Base-by-base conservation (phyloP, 2,329 filamentous ascomycete genomes). In the Ascomycota sp. region DNA sequence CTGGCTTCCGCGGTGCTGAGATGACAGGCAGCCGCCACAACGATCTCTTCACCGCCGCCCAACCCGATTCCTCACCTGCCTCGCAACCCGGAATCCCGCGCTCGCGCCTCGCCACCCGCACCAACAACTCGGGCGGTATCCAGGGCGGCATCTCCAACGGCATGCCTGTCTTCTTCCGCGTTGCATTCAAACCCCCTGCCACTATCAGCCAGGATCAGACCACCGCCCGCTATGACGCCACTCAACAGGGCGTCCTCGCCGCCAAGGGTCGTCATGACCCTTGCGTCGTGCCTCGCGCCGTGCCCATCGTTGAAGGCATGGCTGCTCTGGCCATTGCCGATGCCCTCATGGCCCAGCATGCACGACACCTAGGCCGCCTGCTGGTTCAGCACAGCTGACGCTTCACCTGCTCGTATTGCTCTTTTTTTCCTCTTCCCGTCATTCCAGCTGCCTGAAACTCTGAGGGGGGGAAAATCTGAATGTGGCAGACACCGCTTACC, bases 131-230 rank as follows among this genome's bases (percentile, higher is more conserved):
- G 2, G 86, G 86, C 9, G 89, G 86, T 38, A 81, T 95, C 41
- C 86, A 95, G 58, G 89, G 86, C 26, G 86, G 86, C 30, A 95
- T 95, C 54, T 76, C 78, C 30, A 95, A 95, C 53, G 89, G 86
- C 33, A 80, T 81, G 23, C 76, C 75, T 34, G 82, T 95, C 57
- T 95, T 89, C 65, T 95, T 95, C 69, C 73, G 78, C 30, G 75
- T 93, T 5, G 85, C 71, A 11, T 95, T 95, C 70, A 95, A 95
- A 65, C 80, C 86, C 8, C 74, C 86, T 3, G 85, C 86, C 20
- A 95, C 89, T 3, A 95, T 95, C 47, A 76, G 80, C 27, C 77
- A 86, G 55, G 77, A 79, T 26, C 86, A 95, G 59, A 65, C 64
- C 10, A 95, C 89, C 1, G 73, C 75, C 7, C 76, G 69, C 8